A percentile compares a stretch with the other conserved stretches of the same genome.
Evolutionary conservation across 306 rosid genomes (phyloP).

Genomic region (Neltuma alba): DNA sequence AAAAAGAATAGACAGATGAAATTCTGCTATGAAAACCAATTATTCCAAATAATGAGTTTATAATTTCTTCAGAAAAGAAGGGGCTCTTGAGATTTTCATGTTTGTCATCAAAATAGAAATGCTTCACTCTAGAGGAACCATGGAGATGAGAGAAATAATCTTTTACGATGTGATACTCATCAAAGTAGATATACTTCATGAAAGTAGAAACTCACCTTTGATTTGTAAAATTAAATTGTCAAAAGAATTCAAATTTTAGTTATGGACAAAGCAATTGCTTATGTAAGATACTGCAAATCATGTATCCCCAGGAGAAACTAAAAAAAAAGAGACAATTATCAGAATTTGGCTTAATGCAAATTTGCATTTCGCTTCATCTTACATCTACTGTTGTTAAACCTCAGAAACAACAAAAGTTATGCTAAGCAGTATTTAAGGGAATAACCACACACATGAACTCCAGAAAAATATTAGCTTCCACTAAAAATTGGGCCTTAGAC

Average conservation of each 20-base stretch:
- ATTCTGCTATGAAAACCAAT: background rate
- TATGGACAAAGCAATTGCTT: background rate
- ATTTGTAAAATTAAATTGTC: background rate
- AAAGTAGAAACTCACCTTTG: no score
- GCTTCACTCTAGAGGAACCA: background rate
- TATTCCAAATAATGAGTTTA: background rate
- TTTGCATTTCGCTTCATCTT: background rate
- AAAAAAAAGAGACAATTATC: background rate
- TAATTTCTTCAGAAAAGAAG: background rate
- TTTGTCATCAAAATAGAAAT: background rate
- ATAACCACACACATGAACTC: background rate
- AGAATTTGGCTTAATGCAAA: background rate
- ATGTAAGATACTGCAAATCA: background rate
- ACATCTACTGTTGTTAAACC: background rate
- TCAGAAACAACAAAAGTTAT: background rate
- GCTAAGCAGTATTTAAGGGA: conserved; percentile 20
- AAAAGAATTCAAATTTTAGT: background rate
- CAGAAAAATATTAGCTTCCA: background rate
- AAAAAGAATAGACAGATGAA: background rate
- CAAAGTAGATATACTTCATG: no score
- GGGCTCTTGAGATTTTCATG: background rate
- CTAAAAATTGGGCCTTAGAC: background rate
- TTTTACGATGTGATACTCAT: no score
- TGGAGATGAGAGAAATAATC: background rate
- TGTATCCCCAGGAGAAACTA: background rate